Base-by-base conservation (phyloP, 176 grass and related monocot species). In the Typha latifolia region DNA sequence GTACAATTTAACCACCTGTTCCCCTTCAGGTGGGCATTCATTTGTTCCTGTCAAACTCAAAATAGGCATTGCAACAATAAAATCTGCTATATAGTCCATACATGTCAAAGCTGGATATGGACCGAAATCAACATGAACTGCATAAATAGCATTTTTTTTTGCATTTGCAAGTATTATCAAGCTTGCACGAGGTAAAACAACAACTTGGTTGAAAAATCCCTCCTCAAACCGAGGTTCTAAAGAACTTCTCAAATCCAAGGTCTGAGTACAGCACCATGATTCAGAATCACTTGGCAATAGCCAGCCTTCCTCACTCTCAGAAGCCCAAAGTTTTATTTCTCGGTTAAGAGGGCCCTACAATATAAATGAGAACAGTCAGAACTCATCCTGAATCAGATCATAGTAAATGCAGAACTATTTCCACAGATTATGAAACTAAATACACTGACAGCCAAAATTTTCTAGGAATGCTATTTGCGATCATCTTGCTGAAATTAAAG, bases 121-220 rank as follows among this genome's bases (percentile, higher is more conserved):
- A 34, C 88, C 83, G 16, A 92, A 92, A 14, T 89, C 93, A 79
- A 92, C 70, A 86, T 97, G 88, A 61, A 97, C 75, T 14, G 93
- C 88, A 82, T 97, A 97, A 76, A 97, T 92, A 71, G 85, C 82
- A 84, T 89, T 97, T 51, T 92, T 97, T 78, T 92, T 97, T 19
- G 93, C 88, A 86, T 97, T 97, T 64, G 93, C 93, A 78, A 92
- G 86, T 69, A 97, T 79, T 80, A 97, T 84, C 73, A 97, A 80
- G 80, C 82, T 92, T 80, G 93, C 88, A 50, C 84, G 88, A 43
- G 93, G 85, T 16, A 97, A 69, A 43, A 92, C 81, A 66, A 82
- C 69, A 69, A 92, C 80, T 89, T 97, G 93, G 78, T 97, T 97
- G 75, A 97, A 97, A 80, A 97, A 97, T 71, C 83, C 93, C 65